Conservation (phyloP, 2,329 filamentous ascomycete species). For the Sporothrix sp. region DNA sequence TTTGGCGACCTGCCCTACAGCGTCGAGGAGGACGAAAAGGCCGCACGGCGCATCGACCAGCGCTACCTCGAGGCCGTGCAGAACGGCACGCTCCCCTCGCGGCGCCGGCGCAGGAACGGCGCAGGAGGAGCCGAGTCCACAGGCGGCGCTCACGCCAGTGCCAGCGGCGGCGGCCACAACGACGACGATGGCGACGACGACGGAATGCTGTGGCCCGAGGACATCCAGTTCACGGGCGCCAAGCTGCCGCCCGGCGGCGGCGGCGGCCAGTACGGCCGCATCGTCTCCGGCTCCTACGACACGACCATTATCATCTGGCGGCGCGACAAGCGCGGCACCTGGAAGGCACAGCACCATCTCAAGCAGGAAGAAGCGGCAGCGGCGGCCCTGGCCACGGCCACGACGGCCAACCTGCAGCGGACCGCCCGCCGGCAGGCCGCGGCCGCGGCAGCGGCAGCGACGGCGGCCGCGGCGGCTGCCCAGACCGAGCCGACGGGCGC, state of each 20-base stretch:
- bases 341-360: slow-evolving; percentile 67
- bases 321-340: slow-evolving; percentile 72
- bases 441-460: not conserved
- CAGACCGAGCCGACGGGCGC: not conserved
- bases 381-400: slow-evolving; percentile 30
- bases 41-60: slow-evolving; percentile 63
- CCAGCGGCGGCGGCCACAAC: not conserved
- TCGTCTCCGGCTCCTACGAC: slow-evolving; percentile 94
- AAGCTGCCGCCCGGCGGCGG: slow-evolving; percentile 86
- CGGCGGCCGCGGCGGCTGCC: not conserved
- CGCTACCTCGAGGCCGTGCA: slow-evolving; percentile 57
- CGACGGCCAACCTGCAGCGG: not conserved
- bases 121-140: not conserved
- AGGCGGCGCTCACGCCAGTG: not conserved
- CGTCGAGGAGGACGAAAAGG: slow-evolving; percentile 59
- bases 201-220: slow-evolving; percentile 63
- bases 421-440: not conserved
- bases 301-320: slow-evolving; percentile 95
- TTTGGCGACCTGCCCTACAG: slow-evolving; percentile 84
- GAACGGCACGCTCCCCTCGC: slow-evolving; percentile 34
- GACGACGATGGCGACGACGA: slow-evolving; percentile 40
- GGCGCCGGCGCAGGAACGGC: not conserved
- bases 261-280: slow-evolving; percentile 81
- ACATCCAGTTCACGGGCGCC: slow-evolving; percentile 71
- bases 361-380: slow-evolving; percentile 58